Conservation (phyloP, 371 early-diverging fungal genomes). For the Mortierella sp. region DNA sequence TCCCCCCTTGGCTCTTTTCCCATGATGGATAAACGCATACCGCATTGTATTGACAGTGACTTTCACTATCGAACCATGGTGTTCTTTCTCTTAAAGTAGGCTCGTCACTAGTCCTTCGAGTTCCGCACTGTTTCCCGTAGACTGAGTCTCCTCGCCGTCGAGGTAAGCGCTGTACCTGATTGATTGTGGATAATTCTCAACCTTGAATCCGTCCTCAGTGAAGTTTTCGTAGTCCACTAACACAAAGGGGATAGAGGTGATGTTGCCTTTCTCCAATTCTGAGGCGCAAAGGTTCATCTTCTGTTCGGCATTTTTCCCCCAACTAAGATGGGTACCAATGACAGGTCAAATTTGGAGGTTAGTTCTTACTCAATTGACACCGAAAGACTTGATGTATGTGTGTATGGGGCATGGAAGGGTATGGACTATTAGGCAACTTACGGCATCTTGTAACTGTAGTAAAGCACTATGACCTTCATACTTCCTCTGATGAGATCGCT, state of each 20-base stretch:
- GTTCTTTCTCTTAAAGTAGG: too few relatives aligned
- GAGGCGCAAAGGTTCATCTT: constrained; percentile 51
- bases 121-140: constrained; percentile 51
- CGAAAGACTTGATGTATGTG: too few relatives aligned
- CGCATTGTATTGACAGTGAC: too few relatives aligned
- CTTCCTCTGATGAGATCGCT: constrained; percentile 18
- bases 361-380: constrained; percentile 3
- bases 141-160: constrained; percentile 13
- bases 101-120: constrained; percentile 47
- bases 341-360: too few relatives aligned
- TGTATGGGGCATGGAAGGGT: background rate
- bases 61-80: too few relatives aligned
- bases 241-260: constrained; percentile 46
- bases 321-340: constrained; percentile 23
- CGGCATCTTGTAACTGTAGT: constrained; percentile 50
- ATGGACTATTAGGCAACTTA: constrained; percentile 23
- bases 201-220: constrained; percentile 35
- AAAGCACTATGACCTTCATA: constrained; percentile 26
- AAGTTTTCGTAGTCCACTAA: constrained; percentile 51
- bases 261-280: constrained; percentile 46
- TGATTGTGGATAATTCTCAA: constrained; percentile 31
- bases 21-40: too few relatives aligned
- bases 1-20: too few relatives aligned
- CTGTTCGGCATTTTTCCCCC: constrained; percentile 51
- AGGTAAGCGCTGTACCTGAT: constrained; percentile 41